Evolutionary conservation across 179 eudicot species (phyloP).

Genomic region (Dionaea muscipula): DNA sequence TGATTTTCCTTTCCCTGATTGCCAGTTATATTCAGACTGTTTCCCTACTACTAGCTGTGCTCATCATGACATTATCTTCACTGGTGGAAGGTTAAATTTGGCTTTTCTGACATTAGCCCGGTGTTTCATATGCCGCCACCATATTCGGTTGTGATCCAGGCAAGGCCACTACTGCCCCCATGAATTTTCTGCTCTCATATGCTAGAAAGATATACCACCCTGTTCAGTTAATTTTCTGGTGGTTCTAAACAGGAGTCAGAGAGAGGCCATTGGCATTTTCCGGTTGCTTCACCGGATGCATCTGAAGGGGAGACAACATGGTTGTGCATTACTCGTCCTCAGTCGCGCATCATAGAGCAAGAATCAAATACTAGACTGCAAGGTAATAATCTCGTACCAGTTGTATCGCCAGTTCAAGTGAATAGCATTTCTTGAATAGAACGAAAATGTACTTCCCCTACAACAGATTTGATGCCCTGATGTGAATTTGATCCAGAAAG

Average conservation of each 20-base stretch:
- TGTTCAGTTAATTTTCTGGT: neutral
- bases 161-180: conserved; percentile 4
- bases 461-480: neutral
- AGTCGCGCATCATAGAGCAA: conserved; percentile 15
- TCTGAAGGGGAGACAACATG: conserved; percentile 59
- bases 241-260: conserved; percentile 51
- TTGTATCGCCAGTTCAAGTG: no score
- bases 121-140: conserved; percentile 91
- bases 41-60: no score
- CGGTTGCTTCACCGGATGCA: conserved; percentile 47
- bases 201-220: neutral
- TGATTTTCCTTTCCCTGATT: neutral
- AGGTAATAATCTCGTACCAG: conserved; percentile 34
- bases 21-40: no score
- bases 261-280: conserved; percentile 89
- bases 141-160: conserved; percentile 89
- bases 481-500: conserved; percentile 4
- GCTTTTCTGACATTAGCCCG: conserved; percentile 57
- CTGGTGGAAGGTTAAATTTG: conserved; percentile 55
- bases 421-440: no score
- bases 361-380: conserved; percentile 10
- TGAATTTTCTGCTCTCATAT: neutral
- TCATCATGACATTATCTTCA: neutral
- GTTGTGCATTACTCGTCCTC: conserved; percentile 62
- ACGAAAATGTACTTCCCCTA: no score